phyloP scores from a whole-genome alignment of 352 stramenopile genomes.

The Globisporangium acanthophoron region DNA sequence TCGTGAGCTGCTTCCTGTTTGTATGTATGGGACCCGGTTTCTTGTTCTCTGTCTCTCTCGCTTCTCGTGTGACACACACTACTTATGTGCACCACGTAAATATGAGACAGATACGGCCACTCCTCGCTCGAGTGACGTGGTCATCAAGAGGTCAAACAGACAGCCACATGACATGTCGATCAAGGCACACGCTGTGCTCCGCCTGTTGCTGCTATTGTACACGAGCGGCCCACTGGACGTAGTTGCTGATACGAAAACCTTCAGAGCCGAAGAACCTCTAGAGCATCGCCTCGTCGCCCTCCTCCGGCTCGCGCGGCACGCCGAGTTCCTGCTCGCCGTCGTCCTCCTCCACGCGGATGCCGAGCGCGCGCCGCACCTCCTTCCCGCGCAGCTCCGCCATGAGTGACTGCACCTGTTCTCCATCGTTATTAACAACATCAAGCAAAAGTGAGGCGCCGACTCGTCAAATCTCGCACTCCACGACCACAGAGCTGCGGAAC shows the following conservation, averaged over 20 bases:
- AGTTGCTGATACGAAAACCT: neutral
- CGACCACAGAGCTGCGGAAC: neutral
- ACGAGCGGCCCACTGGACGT: neutral
- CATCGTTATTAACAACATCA: neutral
- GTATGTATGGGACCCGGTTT: neutral
- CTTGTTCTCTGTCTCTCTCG: neutral
- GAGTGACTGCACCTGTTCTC: conserved; percentile 44
- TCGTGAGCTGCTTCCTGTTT: too few species aligned
- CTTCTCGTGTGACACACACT: neutral
- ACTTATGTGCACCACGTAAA: neutral
- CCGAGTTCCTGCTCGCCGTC: conserved; percentile 7
- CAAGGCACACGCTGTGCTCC: too few species aligned
- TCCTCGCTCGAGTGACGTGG: neutral
- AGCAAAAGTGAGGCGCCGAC: neutral
- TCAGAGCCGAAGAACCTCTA: conserved; percentile 4
- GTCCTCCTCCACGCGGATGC: conserved; percentile 12
- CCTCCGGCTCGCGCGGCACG: conserved; percentile 6
- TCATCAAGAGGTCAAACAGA: too few species aligned
- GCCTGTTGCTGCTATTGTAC: conserved; percentile 8
- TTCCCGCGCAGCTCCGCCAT: conserved; percentile 54
- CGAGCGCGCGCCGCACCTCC: conserved; percentile 34
- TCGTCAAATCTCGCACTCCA: neutral
- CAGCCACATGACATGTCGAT: too few species aligned
- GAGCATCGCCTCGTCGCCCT: conserved; percentile 39
- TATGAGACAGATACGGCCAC: neutral